Base-by-base conservation (phyloP, 192 early-diverging fungal genomes). In the Phycomyces nitens region DNA sequence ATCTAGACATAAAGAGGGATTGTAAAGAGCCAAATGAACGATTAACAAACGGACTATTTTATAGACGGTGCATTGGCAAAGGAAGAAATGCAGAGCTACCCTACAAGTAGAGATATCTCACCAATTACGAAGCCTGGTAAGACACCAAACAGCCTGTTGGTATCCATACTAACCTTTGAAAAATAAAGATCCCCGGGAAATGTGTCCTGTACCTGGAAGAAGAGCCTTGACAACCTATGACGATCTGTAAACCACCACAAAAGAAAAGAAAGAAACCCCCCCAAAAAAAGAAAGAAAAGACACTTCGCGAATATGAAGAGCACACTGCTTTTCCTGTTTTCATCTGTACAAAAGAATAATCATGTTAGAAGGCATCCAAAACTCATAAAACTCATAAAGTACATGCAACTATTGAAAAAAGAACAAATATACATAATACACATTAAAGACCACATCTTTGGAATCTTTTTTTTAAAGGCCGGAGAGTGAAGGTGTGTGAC, bases 21-120 rank as follows among this genome's bases (percentile, higher is more conserved):
- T n/a, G n/a, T n/a, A n/a, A n/a, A n/a, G n/a, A n/a, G n/a, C n/a
- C n/a, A n/a, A 64, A 34, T 34, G 29, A 34, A 34, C 29, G n/a
- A 34, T 34, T 34, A 5, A 5, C 29, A 5, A 5, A 34, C 29
- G 2, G 2, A 34, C 7, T 34, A 5, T 5, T 34, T 34, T 34
- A 21, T 58, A 66, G 66, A 69, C 21, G 66, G 66, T 24, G 14
- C 60, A 12, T 47, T 69, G 23, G 66, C 66, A 0, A 47, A 69
- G 29, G 66, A 69, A 52, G 34, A 53, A 21, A 52, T 47, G 44
- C 44, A 47, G 18, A 47, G 44, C 6, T 55, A 29, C 15, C n/a
- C 43, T 61, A 21, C 27, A 50, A 50, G 51, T 22, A 29, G 39
- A 11, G 11, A 49, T 23, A n/a, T 39, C 42, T 26, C 57, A 42